Evolutionary conservation across 495 filamentous ascomycete genomes (phyloP), one percentile per base, ranked within the genome.

Genomic region (Daldinia concentrica): DNA sequence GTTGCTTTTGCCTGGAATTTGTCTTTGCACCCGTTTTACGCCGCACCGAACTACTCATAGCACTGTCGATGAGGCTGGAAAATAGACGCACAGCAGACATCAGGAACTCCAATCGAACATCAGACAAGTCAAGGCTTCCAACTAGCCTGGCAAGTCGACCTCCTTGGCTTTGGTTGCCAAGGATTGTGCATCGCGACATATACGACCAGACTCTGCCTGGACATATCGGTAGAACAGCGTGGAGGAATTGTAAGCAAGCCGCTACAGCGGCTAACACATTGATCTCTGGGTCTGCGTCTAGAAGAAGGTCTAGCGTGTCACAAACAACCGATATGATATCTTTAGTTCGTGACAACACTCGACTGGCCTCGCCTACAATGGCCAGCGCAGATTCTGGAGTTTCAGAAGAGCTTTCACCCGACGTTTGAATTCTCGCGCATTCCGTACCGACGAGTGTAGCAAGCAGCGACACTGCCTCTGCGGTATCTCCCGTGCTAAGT

Each of bases 191-290:
- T 56, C 92, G 85, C 5, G 90, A 86, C 74, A 99, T 87, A 74
- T 94, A 93, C 4, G 93, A 91, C 95, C 95, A 99, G 2, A 97
- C 89, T 64, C 94, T 83, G 50, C 88, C 89, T 4, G 95, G 94
- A 27, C 90, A 82, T n/a, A 96, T 80, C 6, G 84, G 81, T 4
- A 93, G 76, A 9, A 95, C 79, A 19, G 88, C 88, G 64, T 90
- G 84, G 14, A 95, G 85, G 67, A 98, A 98, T 43, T 92, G 90
- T 37, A 93, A 72, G 71, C 93, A 97, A 36, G 89, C 88, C 34
- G 91, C 84, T 26, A 94, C 82, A 34, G 92, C 83, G 6, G 89
- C 85, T 19, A 92, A 81, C 29, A 85, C 86, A 6, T 82, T 67
- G 12, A 85, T 84, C 24, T 86, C 85, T 30, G 79, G 72, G 1